Evolutionary conservation across 2,329 filamentous ascomycete genomes (phyloP).

Genomic region (Coccinonectria pachysandricola): DNA sequence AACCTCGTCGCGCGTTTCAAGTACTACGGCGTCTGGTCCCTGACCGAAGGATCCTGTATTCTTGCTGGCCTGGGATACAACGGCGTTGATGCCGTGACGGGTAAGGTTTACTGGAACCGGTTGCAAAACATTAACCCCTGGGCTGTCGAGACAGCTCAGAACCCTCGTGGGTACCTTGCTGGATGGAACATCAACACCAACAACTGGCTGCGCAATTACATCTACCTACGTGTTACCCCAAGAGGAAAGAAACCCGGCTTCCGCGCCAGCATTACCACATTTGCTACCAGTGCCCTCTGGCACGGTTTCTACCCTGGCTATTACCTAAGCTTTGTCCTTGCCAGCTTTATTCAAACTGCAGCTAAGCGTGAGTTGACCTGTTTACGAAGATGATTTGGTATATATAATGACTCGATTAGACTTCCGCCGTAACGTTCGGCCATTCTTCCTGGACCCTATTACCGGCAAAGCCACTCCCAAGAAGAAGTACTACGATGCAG

Average conservation of each 20-base stretch:
- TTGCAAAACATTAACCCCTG: conserved; percentile 82
- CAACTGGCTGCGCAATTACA: conserved; percentile 88
- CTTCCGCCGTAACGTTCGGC: conserved; percentile 77
- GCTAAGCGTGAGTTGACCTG: conserved; percentile 70
- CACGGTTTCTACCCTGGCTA: conserved; percentile 98
- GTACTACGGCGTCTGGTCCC: conserved; percentile 92
- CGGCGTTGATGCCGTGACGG: conserved; percentile 74
- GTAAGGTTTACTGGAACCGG: conserved; percentile 78
- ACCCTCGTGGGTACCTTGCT: conserved; percentile 81
- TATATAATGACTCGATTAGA: conserved; percentile 40
- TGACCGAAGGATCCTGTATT: conserved; percentile 92
- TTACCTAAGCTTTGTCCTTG: conserved; percentile 82
- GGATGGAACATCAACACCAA: conserved; percentile 99
- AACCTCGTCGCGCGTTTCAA: conserved; percentile 75
- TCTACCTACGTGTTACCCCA: conserved; percentile 91
- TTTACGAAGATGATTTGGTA: background rate
- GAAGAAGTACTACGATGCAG: conserved; percentile 81
- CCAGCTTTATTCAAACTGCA: conserved; percentile 81
- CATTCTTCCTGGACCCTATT: conserved; percentile 79
- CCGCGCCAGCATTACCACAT: conserved; percentile 85
- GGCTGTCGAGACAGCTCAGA: conserved; percentile 82
- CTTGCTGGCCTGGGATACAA: conserved; percentile 90
- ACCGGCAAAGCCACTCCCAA: conserved; percentile 55
- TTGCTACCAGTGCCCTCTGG: conserved; percentile 91
- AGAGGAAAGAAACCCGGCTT: conserved; percentile 95